A percentile compares a stretch with the other conserved stretches of the same genome.
Conservation (phyloP, 805 yeast genomes). For the Metschnikowia colocasiae region DNA sequence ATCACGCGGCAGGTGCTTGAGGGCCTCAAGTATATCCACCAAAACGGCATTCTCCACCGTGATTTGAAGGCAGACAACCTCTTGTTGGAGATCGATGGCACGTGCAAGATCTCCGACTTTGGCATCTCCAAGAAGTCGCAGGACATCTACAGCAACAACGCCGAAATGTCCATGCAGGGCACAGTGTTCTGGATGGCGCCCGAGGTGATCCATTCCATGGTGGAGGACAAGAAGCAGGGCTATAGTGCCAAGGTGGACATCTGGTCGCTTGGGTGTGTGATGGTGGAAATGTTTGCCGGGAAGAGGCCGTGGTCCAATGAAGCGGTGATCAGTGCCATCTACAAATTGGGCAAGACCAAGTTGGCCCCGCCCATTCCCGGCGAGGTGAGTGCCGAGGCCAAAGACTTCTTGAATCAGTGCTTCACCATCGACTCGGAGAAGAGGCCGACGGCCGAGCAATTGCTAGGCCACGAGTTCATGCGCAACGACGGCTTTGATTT, state of each 20-base stretch:
- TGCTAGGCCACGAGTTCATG: slow-evolving; percentile 56
- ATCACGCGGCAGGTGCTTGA: slow-evolving; percentile 74
- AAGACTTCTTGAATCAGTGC: slow-evolving; percentile 69
- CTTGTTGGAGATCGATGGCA: slow-evolving; percentile 83
- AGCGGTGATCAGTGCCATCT: slow-evolving; percentile 92
- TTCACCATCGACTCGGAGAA: slow-evolving; percentile 71
- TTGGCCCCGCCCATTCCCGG: slow-evolving; percentile 95
- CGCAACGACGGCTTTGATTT: slow-evolving; percentile 45
- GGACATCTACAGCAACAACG: slow-evolving; percentile 84
- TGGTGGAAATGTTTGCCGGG: slow-evolving; percentile 96
- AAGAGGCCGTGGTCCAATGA: slow-evolving; percentile 96
- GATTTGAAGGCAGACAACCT: slow-evolving; percentile 94
- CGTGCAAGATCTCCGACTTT: slow-evolving; percentile 93
- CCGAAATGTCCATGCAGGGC: slow-evolving; percentile 98
- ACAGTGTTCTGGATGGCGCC: slow-evolving; percentile 99
- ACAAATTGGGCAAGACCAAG: slow-evolving; percentile 78
- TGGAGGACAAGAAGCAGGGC: slow-evolving; percentile 73
- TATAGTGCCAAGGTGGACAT: slow-evolving; percentile 97
- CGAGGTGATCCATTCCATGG: slow-evolving; percentile 86
- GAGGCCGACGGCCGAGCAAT: slow-evolving; percentile 79
- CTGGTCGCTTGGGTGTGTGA: slow-evolving; percentile 98
- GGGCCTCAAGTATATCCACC: slow-evolving; percentile 86
- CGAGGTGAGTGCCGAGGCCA: slow-evolving; percentile 71
- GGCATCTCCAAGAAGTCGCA: slow-evolving; percentile 80
- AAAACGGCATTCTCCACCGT: slow-evolving; percentile 83